phyloP scores from a whole-genome alignment of 148 eudicot species.

The Cornus suecica region DNA sequence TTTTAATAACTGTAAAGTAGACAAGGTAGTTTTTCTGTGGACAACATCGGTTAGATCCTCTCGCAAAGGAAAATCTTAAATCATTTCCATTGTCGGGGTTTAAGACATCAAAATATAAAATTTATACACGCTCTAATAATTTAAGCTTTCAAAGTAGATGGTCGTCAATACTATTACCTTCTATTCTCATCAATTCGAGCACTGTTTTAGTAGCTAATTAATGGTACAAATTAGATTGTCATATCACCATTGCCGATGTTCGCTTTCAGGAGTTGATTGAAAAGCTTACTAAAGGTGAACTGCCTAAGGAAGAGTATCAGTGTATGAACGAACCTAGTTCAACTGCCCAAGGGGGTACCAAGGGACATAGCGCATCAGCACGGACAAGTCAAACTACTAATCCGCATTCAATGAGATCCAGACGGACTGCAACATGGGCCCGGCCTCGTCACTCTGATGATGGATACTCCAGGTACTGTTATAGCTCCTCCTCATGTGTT shows the following conservation, averaged over 20 bases:
- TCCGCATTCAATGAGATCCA: conserved; percentile 88
- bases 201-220: background rate
- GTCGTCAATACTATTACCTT: too few species aligned
- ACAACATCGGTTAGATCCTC: background rate
- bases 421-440: conserved; percentile 94
- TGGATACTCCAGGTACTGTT: conserved; percentile 64
- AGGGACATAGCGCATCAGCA: conserved; percentile 29
- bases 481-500: background rate
- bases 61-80: background rate
- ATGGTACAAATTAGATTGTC: background rate
- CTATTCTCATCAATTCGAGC: background rate
- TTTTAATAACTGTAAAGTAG: background rate
- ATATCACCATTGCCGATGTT: background rate
- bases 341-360: conserved; percentile 21
- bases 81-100: background rate
- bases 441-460: conserved; percentile 72
- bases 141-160: too few species aligned
- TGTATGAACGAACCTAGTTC: conserved; percentile 62
- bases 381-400: conserved; percentile 32
- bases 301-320: conserved; percentile 71
- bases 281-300: conserved; percentile 63
- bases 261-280: conserved; percentile 76
- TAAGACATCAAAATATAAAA: background rate
- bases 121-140: too few species aligned
- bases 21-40: background rate